Base-by-base conservation (phyloP, 768 basidiomycete species). In the Porpolomopsis calyptriformis region DNA sequence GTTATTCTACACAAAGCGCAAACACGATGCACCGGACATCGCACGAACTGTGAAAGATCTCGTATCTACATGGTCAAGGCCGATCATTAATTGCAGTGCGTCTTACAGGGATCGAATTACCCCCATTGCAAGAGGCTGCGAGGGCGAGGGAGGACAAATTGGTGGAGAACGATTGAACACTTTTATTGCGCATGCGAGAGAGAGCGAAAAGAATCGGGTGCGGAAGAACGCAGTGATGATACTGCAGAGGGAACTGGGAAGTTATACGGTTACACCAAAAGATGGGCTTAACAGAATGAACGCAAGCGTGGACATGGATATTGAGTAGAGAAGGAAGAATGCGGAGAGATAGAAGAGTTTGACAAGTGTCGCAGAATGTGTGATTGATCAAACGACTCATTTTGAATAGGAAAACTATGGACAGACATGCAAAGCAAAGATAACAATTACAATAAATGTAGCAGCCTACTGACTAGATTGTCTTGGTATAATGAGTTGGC, bases 1-100 rank as follows among this genome's bases (percentile, higher is more conserved):
- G 31, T 68, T 94, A 23, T 98, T 98, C 66, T 99, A 99, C 71
- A 94, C 92, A 20, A 92, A 92, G 58, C 88, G 85, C 72, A 89
- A 85, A 61, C 84, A 90, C 38, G 90, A 91, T 38, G 82, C 83
- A 3, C 74, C 85, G 0, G 80, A 84, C 44, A 82, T 99, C 46
- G 64, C 70, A n/a, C 80, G 87, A 44, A 77, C 78, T 34, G 93
- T 96, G 8, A 76, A 82, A 50, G 78, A 84, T 40, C 84, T 99
- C 48, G 80, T 98, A 33, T 83, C 78, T 10, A 63, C 69, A 4
- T 94, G 91, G 91, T 87, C 86, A 24, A 75, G 91, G 4, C 91
- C 91, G 0, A 92, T 94, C 63, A 84, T 93, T 67, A 89, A 91
- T 55, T 80, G 88, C 22, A 84, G 82, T 26, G 81, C 89, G 7